Conservation (phyloP, 768 basidiomycete genomes). For the Agrocybe pediades region DNA sequence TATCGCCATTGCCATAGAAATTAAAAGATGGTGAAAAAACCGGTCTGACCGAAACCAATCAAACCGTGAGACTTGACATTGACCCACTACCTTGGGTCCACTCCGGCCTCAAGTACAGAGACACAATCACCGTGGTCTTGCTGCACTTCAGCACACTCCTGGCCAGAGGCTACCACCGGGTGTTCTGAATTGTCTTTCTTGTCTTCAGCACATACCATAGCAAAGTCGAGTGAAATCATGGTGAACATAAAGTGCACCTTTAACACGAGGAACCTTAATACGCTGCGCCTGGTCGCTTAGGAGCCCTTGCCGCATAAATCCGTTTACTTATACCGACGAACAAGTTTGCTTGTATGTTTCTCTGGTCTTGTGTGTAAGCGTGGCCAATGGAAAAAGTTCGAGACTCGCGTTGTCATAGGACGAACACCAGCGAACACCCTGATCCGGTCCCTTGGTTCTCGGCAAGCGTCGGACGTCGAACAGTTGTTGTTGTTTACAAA, state of each 20-base stretch:
- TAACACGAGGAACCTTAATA: too few species aligned
- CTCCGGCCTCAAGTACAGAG: neutral
- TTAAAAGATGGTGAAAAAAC: conserved; percentile 10
- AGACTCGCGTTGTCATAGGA: conserved; percentile 21
- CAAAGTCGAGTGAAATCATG: too few species aligned
- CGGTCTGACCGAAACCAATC: conserved; percentile 6
- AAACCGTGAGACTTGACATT: neutral
- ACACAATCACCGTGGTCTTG: too few species aligned
- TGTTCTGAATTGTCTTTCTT: too few species aligned
- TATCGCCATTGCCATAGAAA: conserved; percentile 12
- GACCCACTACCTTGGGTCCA: neutral
- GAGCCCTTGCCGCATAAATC: neutral
- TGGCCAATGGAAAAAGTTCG: neutral
- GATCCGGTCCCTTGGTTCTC: conserved; percentile 14
- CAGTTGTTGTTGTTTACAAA: neutral
- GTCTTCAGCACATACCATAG: too few species aligned
- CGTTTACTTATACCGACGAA: neutral
- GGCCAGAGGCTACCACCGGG: too few species aligned
- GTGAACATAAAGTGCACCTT: too few species aligned
- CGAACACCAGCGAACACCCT: too few species aligned
- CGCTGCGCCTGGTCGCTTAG: too few species aligned
- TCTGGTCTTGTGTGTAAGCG: neutral
- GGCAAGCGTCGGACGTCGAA: neutral
- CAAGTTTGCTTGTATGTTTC: neutral
- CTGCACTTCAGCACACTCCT: too few species aligned